Percentiles rank a stretch among this genome's conserved stretches.
These are phyloP conservation scores for Candida sp. DNA, from an alignment of 1,139 yeast species.

Conservation along the genomic window DNA sequence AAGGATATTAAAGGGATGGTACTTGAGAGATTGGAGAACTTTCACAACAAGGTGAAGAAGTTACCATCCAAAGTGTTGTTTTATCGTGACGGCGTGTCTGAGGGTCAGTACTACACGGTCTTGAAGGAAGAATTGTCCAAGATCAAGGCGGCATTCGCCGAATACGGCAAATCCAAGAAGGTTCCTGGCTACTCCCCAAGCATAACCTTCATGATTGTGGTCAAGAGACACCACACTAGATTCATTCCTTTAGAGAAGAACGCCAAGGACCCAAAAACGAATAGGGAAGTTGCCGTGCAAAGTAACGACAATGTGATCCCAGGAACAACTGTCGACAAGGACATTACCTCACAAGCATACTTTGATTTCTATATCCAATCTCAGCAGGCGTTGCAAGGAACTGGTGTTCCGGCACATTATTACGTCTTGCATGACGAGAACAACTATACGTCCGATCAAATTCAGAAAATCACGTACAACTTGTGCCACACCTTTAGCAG, in stretches of 20 bases:
- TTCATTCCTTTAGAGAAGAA: conserved; percentile 16
- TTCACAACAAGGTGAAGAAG: conserved; percentile 11
- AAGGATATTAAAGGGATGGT: conserved; percentile 14
- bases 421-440: conserved; percentile 18
- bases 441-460: conserved; percentile 13
- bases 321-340: conserved; percentile 16
- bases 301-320: conserved; percentile 17
- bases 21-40: conserved; percentile 15
- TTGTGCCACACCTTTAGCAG: conserved; percentile 18
- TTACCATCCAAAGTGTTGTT: conserved; percentile 15
- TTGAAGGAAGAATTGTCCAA: conserved; percentile 16
- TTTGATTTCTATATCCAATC: conserved; percentile 18
- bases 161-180: conserved; percentile 12
- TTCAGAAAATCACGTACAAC: conserved; percentile 16
- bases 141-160: conserved; percentile 13
- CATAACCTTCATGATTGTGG: conserved; percentile 17
- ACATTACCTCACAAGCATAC: conserved; percentile 14
- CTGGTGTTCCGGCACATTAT: conserved; percentile 18
- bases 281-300: conserved; percentile 14
- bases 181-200: conserved; percentile 11
- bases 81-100: conserved; percentile 18
- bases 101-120: conserved; percentile 16
- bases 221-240: conserved; percentile 17
- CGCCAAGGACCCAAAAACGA: conserved; percentile 8
- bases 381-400: conserved; percentile 17